Percentiles rank a stretch among this genome's conserved stretches.
phyloP scores from a whole-genome alignment of 2,329 filamentous ascomycete genomes.

The Knoxdaviesia capensis region DNA sequence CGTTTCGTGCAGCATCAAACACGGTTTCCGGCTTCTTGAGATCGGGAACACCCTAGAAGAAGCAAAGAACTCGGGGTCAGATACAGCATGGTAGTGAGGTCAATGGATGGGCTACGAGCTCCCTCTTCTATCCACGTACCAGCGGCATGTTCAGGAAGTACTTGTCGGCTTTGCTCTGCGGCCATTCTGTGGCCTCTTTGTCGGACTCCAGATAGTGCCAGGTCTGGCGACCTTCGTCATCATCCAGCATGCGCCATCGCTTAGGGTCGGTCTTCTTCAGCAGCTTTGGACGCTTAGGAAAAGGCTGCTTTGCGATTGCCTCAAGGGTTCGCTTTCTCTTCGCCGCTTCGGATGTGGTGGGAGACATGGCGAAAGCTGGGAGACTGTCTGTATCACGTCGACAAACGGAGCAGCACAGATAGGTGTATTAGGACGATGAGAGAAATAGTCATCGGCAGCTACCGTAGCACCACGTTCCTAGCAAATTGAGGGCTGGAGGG shows the following conservation, averaged over 20 bases:
- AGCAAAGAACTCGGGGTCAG: not conserved
- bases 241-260: constrained; percentile 58
- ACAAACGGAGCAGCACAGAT: too few relatives aligned
- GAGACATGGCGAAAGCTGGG: not conserved
- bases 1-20: constrained; percentile 62
- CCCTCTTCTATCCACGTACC: constrained; percentile 24
- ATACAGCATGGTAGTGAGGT: not conserved
- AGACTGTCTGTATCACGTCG: constrained; percentile 6
- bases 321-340: constrained; percentile 22
- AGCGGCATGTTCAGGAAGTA: constrained; percentile 65
- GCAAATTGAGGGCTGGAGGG: too few relatives aligned
- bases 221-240: constrained; percentile 70
- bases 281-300: constrained; percentile 25
- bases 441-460: too few relatives aligned
- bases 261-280: constrained; percentile 52
- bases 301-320: constrained; percentile 13
- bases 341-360: constrained; percentile 3
- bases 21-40: constrained; percentile 53
- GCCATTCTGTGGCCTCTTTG: constrained; percentile 54
- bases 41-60: constrained; percentile 45
- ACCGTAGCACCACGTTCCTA: too few relatives aligned
- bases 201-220: constrained; percentile 81
- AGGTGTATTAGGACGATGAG: too few relatives aligned
- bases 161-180: constrained; percentile 75
- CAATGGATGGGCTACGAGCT: not conserved